A percentile compares a stretch with the other conserved stretches of the same genome.
Conservation (phyloP, 2,329 filamentous ascomycete species). For the Colletotrichum lupini region DNA sequence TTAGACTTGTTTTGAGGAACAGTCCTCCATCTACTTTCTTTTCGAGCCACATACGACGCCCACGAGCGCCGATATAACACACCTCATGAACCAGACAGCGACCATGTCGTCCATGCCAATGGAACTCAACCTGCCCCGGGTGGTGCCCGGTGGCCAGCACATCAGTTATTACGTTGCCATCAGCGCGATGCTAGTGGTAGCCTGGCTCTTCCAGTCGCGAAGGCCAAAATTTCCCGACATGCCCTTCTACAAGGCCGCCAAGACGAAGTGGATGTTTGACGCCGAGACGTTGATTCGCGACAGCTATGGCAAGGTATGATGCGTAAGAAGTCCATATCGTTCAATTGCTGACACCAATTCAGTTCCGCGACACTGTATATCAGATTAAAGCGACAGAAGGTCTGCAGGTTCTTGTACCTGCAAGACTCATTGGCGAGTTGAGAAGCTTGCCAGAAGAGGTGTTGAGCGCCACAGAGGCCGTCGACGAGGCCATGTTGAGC, state of each 20-base stretch:
- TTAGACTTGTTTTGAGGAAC: conserved; percentile 16
- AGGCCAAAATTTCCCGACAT: conserved; percentile 48
- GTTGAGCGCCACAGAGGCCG: conserved; percentile 59
- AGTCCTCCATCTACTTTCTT: neutral
- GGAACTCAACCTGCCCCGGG: conserved; percentile 41
- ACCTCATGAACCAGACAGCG: conserved; percentile 29
- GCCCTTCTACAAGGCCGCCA: conserved; percentile 60
- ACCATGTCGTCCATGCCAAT: conserved; percentile 38
- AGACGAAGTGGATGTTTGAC: conserved; percentile 62
- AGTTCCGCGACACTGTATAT: conserved; percentile 62
- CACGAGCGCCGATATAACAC: neutral
- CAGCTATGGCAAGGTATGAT: conserved; percentile 59
- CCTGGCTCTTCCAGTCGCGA: conserved; percentile 51
- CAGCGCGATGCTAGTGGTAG: conserved; percentile 46
- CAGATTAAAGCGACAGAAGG: conserved; percentile 64
- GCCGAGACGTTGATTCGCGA: conserved; percentile 59
- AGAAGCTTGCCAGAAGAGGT: conserved; percentile 60
- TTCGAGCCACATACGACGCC: neutral
- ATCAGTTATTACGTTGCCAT: conserved; percentile 56
- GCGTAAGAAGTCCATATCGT: too few relatives aligned
- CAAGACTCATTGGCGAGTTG: conserved; percentile 56
- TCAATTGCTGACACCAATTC: neutral
- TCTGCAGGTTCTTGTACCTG: conserved; percentile 58
- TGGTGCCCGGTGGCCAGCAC: conserved; percentile 44
- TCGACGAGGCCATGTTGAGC: conserved; percentile 62